These are phyloP conservation scores for Rutstroemia sp. DNA, from an alignment of 2,329 filamentous ascomycete genomes.

Conservation along the genomic window DNA sequence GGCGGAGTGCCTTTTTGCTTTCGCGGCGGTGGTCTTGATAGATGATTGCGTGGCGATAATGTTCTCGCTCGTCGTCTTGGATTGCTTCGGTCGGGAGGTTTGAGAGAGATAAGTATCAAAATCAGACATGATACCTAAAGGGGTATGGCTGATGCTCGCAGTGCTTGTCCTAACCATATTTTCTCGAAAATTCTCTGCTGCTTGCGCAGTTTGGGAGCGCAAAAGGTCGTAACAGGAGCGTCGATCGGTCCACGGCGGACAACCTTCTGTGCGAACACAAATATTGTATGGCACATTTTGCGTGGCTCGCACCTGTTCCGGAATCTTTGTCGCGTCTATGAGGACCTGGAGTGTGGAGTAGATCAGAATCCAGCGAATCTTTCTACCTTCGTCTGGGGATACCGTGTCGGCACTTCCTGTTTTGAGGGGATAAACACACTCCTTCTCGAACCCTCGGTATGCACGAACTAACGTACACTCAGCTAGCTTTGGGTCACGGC, in stretches of 20 bases:
- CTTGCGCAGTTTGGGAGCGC: conserved; percentile 18
- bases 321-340: conserved; percentile 52
- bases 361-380: conserved; percentile 70
- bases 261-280: conserved; percentile 20
- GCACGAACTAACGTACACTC: conserved; percentile 51
- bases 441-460: conserved; percentile 64
- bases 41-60: conserved; percentile 18
- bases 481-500: conserved; percentile 28
- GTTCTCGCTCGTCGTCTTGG: conserved; percentile 4
- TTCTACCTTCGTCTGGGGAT: conserved; percentile 59
- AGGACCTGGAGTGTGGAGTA: conserved; percentile 70
- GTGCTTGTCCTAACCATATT: not conserved
- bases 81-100: conserved; percentile 16
- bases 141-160: not conserved
- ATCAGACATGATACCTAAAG: conserved; percentile 41
- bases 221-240: conserved; percentile 14
- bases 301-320: conserved; percentile 52
- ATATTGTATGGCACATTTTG: conserved; percentile 48
- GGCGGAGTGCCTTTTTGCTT: conserved; percentile 24
- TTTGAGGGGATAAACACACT: conserved; percentile 41
- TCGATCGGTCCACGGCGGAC: conserved; percentile 24
- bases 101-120: conserved; percentile 44
- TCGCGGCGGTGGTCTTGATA: conserved; percentile 21
- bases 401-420: conserved; percentile 50
- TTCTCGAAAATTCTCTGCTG: conserved; percentile 11